A percentile compares a stretch with the other conserved stretches of the same genome.
Evolutionary conservation across 345 rosid genomes (phyloP).

Genomic region (Eucalyptus curtisii): DNA sequence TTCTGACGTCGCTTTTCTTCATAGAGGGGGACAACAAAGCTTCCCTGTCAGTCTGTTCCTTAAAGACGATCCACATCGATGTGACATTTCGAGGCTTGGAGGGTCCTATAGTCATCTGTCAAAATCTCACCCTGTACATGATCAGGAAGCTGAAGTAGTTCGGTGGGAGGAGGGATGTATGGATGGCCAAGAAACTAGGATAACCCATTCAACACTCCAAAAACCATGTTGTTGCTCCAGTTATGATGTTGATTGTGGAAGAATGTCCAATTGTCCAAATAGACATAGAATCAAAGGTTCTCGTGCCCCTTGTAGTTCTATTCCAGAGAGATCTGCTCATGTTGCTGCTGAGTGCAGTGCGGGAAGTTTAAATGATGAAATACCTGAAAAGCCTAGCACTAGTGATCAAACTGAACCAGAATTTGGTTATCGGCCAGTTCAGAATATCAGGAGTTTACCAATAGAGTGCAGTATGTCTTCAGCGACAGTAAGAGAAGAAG

Average conservation of each 20-base stretch:
- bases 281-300: constrained; percentile 45
- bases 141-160: constrained; percentile 61
- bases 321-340: constrained; percentile 79
- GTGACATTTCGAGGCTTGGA: constrained; percentile 88
- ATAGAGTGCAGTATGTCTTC: constrained; percentile 50
- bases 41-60: constrained; percentile 78
- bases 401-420: constrained; percentile 85
- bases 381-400: constrained; percentile 83
- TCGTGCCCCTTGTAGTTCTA: constrained; percentile 45
- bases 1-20: constrained; percentile 64
- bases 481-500: constrained; percentile 76
- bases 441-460: constrained; percentile 30
- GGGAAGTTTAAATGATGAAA: constrained; percentile 75
- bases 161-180: constrained; percentile 95
- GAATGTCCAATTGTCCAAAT: constrained; percentile 48
- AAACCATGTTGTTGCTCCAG: constrained; percentile 95
- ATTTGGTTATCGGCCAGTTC: constrained; percentile 59
- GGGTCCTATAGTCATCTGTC: constrained; percentile 78
- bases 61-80: constrained; percentile 64
- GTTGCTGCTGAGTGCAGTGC: constrained; percentile 75
- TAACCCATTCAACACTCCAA: constrained; percentile 62
- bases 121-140: constrained; percentile 55
- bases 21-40: constrained; percentile 84
- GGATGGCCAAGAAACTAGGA: constrained; percentile 72
- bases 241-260: constrained; percentile 56